A percentile compares a stretch with the other conserved stretches of the same genome.
Conservation (phyloP, 306 rosid species). For the Acacia melanoxylon region DNA sequence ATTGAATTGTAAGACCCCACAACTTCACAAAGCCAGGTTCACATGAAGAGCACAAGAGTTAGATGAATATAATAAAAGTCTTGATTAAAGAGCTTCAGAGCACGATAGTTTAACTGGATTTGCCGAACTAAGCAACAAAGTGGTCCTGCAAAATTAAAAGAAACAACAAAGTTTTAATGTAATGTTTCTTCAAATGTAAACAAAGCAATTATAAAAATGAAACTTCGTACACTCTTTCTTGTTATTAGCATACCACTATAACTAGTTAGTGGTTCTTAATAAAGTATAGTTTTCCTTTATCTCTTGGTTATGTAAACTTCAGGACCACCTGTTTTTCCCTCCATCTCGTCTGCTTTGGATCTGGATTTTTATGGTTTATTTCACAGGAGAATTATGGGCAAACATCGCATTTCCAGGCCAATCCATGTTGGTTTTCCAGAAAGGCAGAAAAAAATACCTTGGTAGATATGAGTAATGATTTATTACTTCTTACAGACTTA, state of each 20-base stretch:
- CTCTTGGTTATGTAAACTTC: background rate
- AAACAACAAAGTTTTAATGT: background rate
- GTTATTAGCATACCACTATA: background rate
- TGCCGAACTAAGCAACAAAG: background rate
- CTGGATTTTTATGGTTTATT: background rate
- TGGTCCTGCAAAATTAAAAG: background rate
- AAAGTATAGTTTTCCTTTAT: background rate
- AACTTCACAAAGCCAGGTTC: background rate
- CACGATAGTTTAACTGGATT: background rate
- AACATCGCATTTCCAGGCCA: background rate
- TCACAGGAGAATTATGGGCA: background rate
- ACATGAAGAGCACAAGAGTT: conserved; percentile 20
- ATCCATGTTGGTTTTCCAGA: background rate
- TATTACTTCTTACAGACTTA: background rate
- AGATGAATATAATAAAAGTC: background rate
- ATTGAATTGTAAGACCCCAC: background rate
- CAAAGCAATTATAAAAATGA: background rate
- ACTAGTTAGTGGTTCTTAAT: background rate
- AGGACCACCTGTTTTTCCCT: background rate
- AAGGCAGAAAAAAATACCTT: background rate
- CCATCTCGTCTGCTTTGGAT: background rate
- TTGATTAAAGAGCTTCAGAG: background rate
- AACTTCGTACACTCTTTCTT: background rate
- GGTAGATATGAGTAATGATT: background rate
- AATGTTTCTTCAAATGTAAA: background rate